Percentiles rank a stretch among this genome's conserved stretches.
Conservation (phyloP, 2,329 filamentous ascomycete genomes). For the Beauveria asiatica region DNA sequence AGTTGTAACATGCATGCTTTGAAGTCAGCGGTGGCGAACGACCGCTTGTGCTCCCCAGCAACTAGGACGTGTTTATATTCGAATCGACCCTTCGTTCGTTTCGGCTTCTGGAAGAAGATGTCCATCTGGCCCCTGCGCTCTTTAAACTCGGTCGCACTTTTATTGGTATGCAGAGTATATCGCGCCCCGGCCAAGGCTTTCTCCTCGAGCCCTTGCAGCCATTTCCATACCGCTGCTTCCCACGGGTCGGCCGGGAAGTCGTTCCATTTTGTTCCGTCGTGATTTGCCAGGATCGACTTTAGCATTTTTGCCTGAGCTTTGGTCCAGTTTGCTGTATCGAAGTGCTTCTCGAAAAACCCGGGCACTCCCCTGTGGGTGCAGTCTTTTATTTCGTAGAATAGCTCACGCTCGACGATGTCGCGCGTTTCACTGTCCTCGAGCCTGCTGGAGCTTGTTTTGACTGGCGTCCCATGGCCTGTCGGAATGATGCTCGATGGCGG, state of each 20-base stretch:
- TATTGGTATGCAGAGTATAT: slow-evolving; percentile 13
- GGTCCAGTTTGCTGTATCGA: slow-evolving; percentile 4
- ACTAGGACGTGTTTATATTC: slow-evolving; percentile 17
- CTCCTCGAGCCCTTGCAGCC: slow-evolving; percentile 5
- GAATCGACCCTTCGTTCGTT: not conserved
- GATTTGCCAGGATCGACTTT: not conserved
- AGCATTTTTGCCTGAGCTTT: slow-evolving; percentile 8
- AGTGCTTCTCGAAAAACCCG: slow-evolving; percentile 10
- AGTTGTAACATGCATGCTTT: slow-evolving; percentile 16
- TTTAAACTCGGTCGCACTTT: slow-evolving; percentile 15
- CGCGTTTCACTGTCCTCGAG: slow-evolving; percentile 10
- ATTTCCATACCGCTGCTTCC: slow-evolving; percentile 4
- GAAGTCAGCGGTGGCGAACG: slow-evolving; percentile 11
- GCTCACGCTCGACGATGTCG: slow-evolving; percentile 7
- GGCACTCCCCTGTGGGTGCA: slow-evolving; percentile 3
- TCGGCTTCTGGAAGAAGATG: slow-evolving; percentile 15
- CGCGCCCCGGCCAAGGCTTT: not conserved
- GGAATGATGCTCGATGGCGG: not conserved
- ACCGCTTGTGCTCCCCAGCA: slow-evolving; percentile 16
- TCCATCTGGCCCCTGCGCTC: slow-evolving; percentile 17
- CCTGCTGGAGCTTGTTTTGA: slow-evolving; percentile 10
- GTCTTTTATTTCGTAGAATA: slow-evolving; percentile 7
- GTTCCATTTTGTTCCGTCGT: slow-evolving; percentile 3
- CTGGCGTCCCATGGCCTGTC: slow-evolving; percentile 3
- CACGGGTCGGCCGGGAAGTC: slow-evolving; percentile 1